Conservation (phyloP, 768 basidiomycete species). For the Amanita muscaria region DNA sequence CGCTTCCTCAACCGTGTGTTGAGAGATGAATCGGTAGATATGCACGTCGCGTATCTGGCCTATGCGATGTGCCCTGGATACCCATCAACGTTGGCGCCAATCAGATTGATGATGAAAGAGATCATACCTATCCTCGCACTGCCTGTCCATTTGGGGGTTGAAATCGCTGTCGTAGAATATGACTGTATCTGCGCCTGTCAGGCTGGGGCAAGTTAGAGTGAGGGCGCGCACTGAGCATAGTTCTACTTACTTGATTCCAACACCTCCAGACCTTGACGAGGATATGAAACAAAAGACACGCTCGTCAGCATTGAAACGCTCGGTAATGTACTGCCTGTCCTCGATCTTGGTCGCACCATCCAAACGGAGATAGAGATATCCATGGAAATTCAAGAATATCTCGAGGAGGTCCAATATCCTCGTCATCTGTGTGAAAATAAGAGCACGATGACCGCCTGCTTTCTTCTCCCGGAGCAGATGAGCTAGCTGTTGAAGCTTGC, state of each 20-base stretch:
- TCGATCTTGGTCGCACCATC: slow-evolving; percentile 96
- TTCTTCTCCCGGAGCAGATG: slow-evolving; percentile 75
- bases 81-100: background rate
- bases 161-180: slow-evolving; percentile 97
- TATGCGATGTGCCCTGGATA: slow-evolving; percentile 84
- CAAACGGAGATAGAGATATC: slow-evolving; percentile 87
- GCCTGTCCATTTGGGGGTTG: slow-evolving; percentile 95
- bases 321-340: slow-evolving; percentile 85
- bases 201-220: slow-evolving; percentile 30
- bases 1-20: slow-evolving; percentile 90
- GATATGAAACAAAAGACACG: slow-evolving; percentile 86
- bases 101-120: background rate
- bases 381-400: slow-evolving; percentile 86
- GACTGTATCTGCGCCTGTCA: slow-evolving; percentile 89
- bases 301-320: slow-evolving; percentile 74
- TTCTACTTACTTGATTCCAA: slow-evolving; percentile 82
- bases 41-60: slow-evolving; percentile 95
- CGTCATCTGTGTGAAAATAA: slow-evolving; percentile 99
- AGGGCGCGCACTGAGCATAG: slow-evolving; percentile 12
- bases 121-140: slow-evolving; percentile 86
- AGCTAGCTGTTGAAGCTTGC: slow-evolving; percentile 85
- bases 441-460: slow-evolving; percentile 77
- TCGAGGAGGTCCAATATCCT: slow-evolving; percentile 89
- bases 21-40: slow-evolving; percentile 89
- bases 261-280: slow-evolving; percentile 70